Conservation (phyloP, 768 basidiomycete genomes). For the Ramaria sp. region DNA sequence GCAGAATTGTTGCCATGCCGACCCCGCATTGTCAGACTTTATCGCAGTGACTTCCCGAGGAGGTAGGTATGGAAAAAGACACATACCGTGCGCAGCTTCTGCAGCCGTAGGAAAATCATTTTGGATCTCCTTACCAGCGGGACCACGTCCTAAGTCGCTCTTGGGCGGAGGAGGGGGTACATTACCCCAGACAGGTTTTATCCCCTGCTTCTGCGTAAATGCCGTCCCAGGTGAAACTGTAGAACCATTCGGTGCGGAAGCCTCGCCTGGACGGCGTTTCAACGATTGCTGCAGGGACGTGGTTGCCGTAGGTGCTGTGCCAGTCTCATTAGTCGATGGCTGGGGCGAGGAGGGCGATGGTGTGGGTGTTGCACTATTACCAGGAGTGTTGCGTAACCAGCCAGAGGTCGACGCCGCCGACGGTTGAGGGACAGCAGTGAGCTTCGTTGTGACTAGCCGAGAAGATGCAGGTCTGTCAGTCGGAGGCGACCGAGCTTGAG, state of each 20-base stretch:
- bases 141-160: constrained; percentile 18
- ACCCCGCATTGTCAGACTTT: not conserved
- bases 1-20: not conserved
- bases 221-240: constrained; percentile 44
- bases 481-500: constrained; percentile 40
- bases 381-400: constrained; percentile 69
- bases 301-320: constrained; percentile 21
- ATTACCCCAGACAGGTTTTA: constrained; percentile 67
- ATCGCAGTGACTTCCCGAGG: constrained; percentile 13
- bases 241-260: constrained; percentile 21
- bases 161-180: constrained; percentile 23
- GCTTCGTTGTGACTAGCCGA: constrained; percentile 76
- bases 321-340: constrained; percentile 17
- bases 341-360: constrained; percentile 26
- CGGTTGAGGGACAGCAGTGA: constrained; percentile 55
- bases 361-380: constrained; percentile 38
- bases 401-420: constrained; percentile 51
- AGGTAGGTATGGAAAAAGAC: constrained; percentile 7
- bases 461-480: constrained; percentile 50
- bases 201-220: constrained; percentile 20
- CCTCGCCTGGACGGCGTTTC: constrained; percentile 4
- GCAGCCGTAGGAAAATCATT: constrained; percentile 94
- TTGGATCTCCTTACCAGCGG: constrained; percentile 28
- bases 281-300: not conserved
- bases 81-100: constrained; percentile 80